Evolutionary conservation across 2,329 filamentous ascomycete species (phyloP), one percentile per base, ranked within the genome.

Genomic region (Colletotrichum spaethianum): DNA sequence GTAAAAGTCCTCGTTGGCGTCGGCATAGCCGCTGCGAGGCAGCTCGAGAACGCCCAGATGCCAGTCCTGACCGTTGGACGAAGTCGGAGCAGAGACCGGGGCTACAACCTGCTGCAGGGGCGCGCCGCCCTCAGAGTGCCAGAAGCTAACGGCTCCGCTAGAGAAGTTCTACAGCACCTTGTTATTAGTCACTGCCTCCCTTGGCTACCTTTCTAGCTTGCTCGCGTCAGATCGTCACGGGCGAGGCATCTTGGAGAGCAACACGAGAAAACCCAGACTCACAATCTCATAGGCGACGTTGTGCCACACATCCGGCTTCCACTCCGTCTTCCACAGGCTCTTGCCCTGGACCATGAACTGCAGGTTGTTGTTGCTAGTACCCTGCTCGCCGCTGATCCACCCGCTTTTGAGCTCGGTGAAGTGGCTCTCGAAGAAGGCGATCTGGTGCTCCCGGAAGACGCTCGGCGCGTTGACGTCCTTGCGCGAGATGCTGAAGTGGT

Each of bases 381-480:
- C 85, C 40, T 78, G 74, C 67, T 84, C 82, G 55, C 86, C 86
- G 63, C 81, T 75, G 62, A 91, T 83, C 87, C 87, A 90, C 55
- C 92, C 92, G 69, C 89, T 89, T 84, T 94, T 93, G 79, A 94
- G 82, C 84, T 94, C 92, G 16, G 92, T 93, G 81, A 94, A 94
- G 82, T 94, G 92, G 79, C 86, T 89, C 82, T 93, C 92, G 82
- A 90, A 91, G 80, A 87, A 87, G 78, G 80, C 82, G 76, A 86
- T 85, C 81, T 94, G 92, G 80, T 94, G 92, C 83, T 94, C 92
- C 66, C 91, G 87, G 14, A 85, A 87, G 5, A 86, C 82, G 50
- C 86, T 87, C 0, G 92, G 92, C 0, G 90, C 84, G 77, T 93
- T 93, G 23, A 82, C 86, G 53, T 83, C 84, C 18, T 82, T 84